Percentiles rank a stretch among this genome's conserved stretches.
phyloP scores from a whole-genome alignment of 306 rosid genomes.

The Quercus agrifolia region DNA sequence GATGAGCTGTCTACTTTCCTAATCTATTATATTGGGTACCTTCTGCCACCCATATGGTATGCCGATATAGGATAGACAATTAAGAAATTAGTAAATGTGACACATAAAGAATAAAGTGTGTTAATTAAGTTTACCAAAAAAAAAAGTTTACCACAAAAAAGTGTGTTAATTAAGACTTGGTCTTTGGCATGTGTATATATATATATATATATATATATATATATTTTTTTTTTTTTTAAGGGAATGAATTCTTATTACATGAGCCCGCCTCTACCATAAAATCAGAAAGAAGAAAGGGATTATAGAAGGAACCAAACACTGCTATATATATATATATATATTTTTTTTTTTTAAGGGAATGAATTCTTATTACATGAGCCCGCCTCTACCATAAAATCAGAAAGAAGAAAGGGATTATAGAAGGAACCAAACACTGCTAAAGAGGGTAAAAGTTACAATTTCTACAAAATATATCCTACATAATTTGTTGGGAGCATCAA shows the following conservation, averaged over 20 bases:
- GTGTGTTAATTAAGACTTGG: slow-evolving; percentile 8
- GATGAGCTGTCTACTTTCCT: not conserved
- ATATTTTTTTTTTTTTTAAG: not conserved
- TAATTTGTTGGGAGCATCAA: not conserved
- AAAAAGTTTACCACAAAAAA: slow-evolving; percentile 2
- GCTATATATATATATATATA: not conserved
- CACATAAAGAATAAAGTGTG: slow-evolving; percentile 13
- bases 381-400: not conserved
- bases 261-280: not conserved
- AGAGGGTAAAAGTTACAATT: not conserved
- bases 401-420: slow-evolving; percentile 3
- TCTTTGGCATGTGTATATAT: not conserved
- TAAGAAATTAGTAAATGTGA: slow-evolving; percentile 8
- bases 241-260: not conserved
- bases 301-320: slow-evolving; percentile 7
- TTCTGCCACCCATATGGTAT: slow-evolving; percentile 21
- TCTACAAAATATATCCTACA: not conserved
- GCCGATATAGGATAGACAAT: not conserved
- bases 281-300: not conserved
- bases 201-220: too few species aligned
- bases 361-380: not conserved
- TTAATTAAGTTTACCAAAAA: not conserved
- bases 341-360: not conserved
- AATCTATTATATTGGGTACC: slow-evolving; percentile 18
- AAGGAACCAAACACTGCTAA: slow-evolving; percentile 6